Base-by-base conservation (phyloP, 73 alveolate genomes). In the Tetrahymena malaccensis region DNA sequence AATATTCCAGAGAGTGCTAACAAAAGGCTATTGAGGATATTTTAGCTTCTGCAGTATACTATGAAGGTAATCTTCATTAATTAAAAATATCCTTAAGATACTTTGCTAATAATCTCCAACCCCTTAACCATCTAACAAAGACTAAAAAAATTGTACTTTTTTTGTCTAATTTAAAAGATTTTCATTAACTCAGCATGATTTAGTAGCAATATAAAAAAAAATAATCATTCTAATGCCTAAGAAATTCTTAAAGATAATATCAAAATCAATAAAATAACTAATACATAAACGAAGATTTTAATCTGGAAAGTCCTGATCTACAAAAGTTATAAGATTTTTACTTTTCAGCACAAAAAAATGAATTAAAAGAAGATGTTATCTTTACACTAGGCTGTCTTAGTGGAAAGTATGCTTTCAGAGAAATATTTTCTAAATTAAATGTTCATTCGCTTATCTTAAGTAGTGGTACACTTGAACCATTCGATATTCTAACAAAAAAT, bases 401-500 rank as follows among this genome's bases (percentile, higher is more conserved):
- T 70, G 89, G 89, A 22, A 70, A 70, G 31, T 70, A 70, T 70
- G 89, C 89, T 8, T 70, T 70, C 31, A 70, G 89, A 70, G 89
- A 70, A 31, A 70, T 70, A 70, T 70, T 70, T 70, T 70, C 89
- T 25, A 70, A 70, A 11, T 25, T 70, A 94, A 94, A 94, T 15
- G 94, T 95, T 17, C 85, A 95, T 93, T 85, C 98, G 15, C 96
- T 97, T 7, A 96, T 98, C 19, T 97, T 99, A 43, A 98, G 99
- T 35, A 98, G 99, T 34, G 99, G 99, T 8, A 99, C 99, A 1
- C 96, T 99, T 38, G 95, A 99, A 0, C 99, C 99, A 27, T 94
- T 99, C 93, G 97, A 94, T 50, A 70, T 70, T 70, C 31, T 70
- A 9, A 70, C 12, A 0, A 70, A 70, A 31, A 70, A 70, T 31